phyloP scores from a whole-genome alignment of 495 filamentous ascomycete genomes.

The Cercophora newfieldiana region DNA sequence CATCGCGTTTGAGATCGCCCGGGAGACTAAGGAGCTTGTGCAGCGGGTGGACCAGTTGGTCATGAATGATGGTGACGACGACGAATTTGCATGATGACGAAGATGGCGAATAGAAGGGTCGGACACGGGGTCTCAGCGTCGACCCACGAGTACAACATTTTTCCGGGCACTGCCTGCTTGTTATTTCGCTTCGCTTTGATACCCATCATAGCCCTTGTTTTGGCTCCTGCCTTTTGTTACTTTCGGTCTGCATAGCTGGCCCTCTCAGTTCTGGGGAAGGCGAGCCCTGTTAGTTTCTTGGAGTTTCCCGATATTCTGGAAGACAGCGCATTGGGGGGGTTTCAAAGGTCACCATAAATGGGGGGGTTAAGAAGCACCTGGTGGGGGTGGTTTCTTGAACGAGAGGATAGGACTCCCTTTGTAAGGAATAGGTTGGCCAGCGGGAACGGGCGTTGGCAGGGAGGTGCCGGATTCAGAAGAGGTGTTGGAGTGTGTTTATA shows the following conservation, averaged over 20 bases:
- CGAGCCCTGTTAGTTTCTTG: neutral
- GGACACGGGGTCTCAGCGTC: neutral
- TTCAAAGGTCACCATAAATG: neutral
- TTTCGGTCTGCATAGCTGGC: neutral
- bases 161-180: neutral
- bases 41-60: slow-evolving; percentile 44
- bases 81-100: slow-evolving; percentile 44
- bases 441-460: neutral
- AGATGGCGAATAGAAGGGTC: neutral
- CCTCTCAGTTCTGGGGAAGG: neutral
- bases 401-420: neutral
- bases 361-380: neutral
- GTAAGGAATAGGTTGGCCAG: neutral
- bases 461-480: neutral
- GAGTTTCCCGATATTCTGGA: neutral
- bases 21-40: slow-evolving; percentile 76
- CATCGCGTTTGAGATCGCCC: slow-evolving; percentile 83
- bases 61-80: slow-evolving; percentile 39
- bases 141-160: slow-evolving; percentile 2
- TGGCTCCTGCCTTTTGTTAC: slow-evolving; percentile 10
- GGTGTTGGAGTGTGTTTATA: slow-evolving; percentile 2
- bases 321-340: neutral
- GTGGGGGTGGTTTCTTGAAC: neutral
- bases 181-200: slow-evolving; percentile 27
- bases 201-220: slow-evolving; percentile 32